Percentiles rank a stretch among this genome's conserved stretches.
These are phyloP conservation scores for Phytophthora palmivora DNA, from an alignment of 352 stramenopile species.

Conservation along the genomic window DNA sequence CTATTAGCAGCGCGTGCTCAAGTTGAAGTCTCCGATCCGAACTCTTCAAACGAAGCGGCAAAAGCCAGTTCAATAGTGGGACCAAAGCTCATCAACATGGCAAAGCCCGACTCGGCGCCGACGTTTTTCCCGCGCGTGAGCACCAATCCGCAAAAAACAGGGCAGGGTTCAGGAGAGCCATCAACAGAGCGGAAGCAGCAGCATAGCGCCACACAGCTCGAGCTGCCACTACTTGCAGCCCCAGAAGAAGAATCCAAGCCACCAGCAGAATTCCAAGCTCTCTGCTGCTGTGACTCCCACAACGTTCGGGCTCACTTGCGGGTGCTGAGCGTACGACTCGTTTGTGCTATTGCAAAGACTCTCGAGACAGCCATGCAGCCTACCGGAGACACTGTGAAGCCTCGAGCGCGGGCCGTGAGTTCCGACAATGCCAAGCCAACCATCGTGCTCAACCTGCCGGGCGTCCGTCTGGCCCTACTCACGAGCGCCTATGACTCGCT, in stretches of 20 bases:
- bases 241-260: constrained; percentile 16
- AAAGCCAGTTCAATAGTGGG: constrained; percentile 33
- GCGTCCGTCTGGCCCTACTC: constrained; percentile 54
- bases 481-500: constrained; percentile 40
- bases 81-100: constrained; percentile 27
- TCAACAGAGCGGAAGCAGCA: constrained; percentile 12
- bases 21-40: background rate
- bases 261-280: constrained; percentile 17
- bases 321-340: constrained; percentile 24
- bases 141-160: constrained; percentile 38
- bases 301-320: constrained; percentile 29
- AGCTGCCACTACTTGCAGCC: constrained; percentile 4
- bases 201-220: constrained; percentile 2
- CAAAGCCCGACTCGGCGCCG: constrained; percentile 1
- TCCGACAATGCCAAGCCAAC: constrained; percentile 41
- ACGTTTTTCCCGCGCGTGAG: constrained; percentile 5
- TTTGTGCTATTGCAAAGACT: constrained; percentile 26
- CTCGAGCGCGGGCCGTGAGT: constrained; percentile 22
- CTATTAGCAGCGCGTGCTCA: background rate
- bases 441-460: constrained; percentile 72
- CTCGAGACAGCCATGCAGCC: constrained; percentile 22
- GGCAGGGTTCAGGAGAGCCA: constrained; percentile 30
- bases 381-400: constrained; percentile 25
- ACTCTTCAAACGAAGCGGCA: constrained; percentile 6
- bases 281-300: constrained; percentile 16